Base-by-base conservation (phyloP, 768 basidiomycete genomes). In the Lactarius evosmus region DNA sequence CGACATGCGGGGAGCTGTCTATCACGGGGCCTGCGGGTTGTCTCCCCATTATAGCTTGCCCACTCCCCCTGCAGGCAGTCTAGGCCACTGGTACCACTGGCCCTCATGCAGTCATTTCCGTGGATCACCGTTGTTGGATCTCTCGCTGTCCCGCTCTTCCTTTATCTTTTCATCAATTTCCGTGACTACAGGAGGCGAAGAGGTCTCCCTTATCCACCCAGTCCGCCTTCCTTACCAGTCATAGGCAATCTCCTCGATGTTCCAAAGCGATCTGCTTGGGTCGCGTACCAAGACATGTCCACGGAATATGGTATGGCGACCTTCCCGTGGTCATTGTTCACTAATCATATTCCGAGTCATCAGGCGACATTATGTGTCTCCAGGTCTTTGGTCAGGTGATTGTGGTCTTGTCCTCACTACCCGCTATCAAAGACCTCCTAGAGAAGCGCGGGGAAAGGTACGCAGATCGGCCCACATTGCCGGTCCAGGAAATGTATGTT, bases 171-270 rank as follows among this genome's bases (percentile, higher is more conserved):
- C 52, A 33, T 33, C 30, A 7, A 16, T n/a, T 33, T 53, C 32
- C 52, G 52, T 8, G 52, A 53, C 52, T 19, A 53, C 12, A 53
- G 52, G 19, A 53, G 52, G 52, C 52, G 52, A 33, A 29, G 52
- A 19, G 52, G 60, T 7, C 58, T 60, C 9, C 36, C 63, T 5
- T 59, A 41, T 49, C 57, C 63, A 16, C 63, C 63, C 2, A 53
- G 58, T 2, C 63, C 63, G 7, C 32, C 11, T 7, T 11, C 57
- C 12, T 41, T 52, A 17, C 58, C 44, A 8, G 17, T 61, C n/a
- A 40, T 65, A 7, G 64, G 64, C 1, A 70, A 65, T 41, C 27
- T 57, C 8, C 22, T 61, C 19, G 60, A 65, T 46, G 51, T 61
- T 32, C 64, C 64, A 7, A 60, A 30, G 17, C 36, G n/a, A 17